A percentile compares a stretch with the other conserved stretches of the same genome.
phyloP scores from a whole-genome alignment of 768 basidiomycete genomes.

The Agaricus subrufescens region DNA sequence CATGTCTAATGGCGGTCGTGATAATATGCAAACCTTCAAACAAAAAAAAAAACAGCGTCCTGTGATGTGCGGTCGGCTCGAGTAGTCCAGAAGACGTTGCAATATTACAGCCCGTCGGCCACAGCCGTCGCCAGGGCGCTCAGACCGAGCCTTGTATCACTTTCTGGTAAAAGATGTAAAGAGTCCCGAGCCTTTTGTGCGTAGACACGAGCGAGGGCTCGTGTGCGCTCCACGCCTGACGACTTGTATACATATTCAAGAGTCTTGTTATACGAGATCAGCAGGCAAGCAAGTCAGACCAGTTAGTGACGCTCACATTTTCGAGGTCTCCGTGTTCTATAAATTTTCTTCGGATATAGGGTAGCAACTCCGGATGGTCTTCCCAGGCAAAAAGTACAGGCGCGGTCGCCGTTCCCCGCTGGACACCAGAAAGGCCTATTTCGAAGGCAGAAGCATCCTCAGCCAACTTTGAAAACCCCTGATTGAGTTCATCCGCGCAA shows the following conservation, averaged over 20 bases:
- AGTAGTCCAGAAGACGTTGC: neutral
- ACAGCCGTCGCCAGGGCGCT: conserved; percentile 67
- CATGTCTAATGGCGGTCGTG: neutral
- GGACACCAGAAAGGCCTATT: conserved; percentile 24
- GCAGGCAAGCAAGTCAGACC: neutral
- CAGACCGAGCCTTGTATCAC: conserved; percentile 75
- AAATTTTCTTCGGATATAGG: conserved; percentile 79
- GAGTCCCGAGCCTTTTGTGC: conserved; percentile 73
- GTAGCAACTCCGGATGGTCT: conserved; percentile 70
- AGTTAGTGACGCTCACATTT: conserved; percentile 40
- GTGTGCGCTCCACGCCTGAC: conserved; percentile 75
- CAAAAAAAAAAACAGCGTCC: neutral
- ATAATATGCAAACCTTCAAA: neutral
- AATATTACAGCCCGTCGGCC: conserved; percentile 51
- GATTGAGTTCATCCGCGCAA: no score
- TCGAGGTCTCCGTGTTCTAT: conserved; percentile 75
- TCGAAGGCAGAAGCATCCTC: conserved; percentile 82
- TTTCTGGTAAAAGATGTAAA: conserved; percentile 69
- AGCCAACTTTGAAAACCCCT: conserved; percentile 2
- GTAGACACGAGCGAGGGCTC: conserved; percentile 68
- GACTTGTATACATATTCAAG: conserved; percentile 61
- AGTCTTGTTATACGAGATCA: conserved; percentile 40
- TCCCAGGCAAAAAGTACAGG: conserved; percentile 86
- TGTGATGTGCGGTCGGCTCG: neutral
- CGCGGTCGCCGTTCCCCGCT: conserved; percentile 56